Conservation (phyloP, 108 stramenopile genomes). For the Nitzschia sp. region DNA sequence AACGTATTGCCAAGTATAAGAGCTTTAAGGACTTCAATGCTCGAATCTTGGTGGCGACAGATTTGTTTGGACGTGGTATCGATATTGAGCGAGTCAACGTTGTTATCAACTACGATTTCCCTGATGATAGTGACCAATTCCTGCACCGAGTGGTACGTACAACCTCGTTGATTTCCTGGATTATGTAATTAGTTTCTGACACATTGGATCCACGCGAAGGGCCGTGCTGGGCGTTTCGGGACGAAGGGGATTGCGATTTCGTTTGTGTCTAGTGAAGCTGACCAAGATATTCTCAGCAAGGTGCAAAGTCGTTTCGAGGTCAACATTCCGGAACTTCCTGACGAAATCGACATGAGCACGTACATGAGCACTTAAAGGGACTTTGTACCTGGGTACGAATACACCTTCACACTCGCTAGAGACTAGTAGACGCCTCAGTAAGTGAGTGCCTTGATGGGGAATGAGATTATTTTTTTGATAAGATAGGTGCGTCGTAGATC, state of each 20-base stretch:
- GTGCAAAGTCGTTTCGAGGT: conserved; percentile 99
- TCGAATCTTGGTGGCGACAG: conserved; percentile 98
- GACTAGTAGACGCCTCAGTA: too few relatives aligned
- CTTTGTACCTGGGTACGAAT: too few relatives aligned
- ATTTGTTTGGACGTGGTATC: conserved; percentile 99
- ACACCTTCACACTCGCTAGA: too few relatives aligned
- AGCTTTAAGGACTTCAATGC: conserved; percentile 98
- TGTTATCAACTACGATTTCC: conserved; percentile 99
- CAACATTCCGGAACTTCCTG: conserved; percentile 97
- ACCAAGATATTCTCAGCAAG: conserved; percentile 93
- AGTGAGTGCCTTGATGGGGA: too few relatives aligned
- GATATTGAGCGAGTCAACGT: conserved; percentile 99
- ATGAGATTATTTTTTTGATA: too few relatives aligned
- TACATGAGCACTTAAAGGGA: conserved; percentile 89
- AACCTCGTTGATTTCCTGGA: background rate
- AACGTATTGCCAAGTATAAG: conserved; percentile 97
- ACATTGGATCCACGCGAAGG: conserved; percentile 32
- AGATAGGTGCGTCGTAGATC: too few relatives aligned
- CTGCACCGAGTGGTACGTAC: conserved; percentile 81
- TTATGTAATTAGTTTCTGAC: too few relatives aligned
- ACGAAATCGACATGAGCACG: conserved; percentile 94
- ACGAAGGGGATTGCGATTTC: conserved; percentile 99
- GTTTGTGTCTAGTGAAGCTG: conserved; percentile 92
- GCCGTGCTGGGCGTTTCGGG: conserved; percentile 98
- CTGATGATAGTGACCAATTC: conserved; percentile 97